phyloP scores from a whole-genome alignment of 495 filamentous ascomycete genomes.

The Staphylotrichum tortipilum region DNA sequence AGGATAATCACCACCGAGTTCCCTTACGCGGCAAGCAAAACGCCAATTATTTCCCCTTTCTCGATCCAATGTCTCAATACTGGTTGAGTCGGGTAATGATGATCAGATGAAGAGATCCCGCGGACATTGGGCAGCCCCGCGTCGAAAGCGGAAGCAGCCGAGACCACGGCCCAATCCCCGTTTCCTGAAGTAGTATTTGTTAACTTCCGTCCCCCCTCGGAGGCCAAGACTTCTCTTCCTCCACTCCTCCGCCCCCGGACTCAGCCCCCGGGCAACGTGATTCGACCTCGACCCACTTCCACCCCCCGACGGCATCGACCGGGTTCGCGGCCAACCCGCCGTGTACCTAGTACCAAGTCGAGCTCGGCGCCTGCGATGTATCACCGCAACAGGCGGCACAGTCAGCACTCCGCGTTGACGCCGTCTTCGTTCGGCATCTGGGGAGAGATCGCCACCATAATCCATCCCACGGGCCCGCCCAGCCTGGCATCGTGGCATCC shows the following conservation, averaged over 20 bases:
- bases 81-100: too few relatives aligned
- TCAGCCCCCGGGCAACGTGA: slow-evolving; percentile 1
- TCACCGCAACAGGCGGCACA: background rate
- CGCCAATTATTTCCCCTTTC: too few relatives aligned
- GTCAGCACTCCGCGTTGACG: background rate
- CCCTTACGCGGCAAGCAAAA: too few relatives aligned
- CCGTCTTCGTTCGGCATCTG: background rate
- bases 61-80: too few relatives aligned
- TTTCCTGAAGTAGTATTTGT: too few relatives aligned
- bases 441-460: too few relatives aligned
- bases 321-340: background rate
- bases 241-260: slow-evolving; percentile 9
- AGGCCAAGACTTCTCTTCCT: slow-evolving; percentile 9
- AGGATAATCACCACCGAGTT: too few relatives aligned
- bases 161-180: too few relatives aligned
- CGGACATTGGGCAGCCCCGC: too few relatives aligned
- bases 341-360: background rate
- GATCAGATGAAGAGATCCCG: too few relatives aligned
- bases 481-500: background rate
- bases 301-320: background rate
- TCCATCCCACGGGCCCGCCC: background rate
- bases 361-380: background rate
- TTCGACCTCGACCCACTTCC: background rate
- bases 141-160: too few relatives aligned
- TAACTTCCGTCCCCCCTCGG: slow-evolving; percentile 19